phyloP scores from a whole-genome alignment of 2,329 filamentous ascomycete species.

The Nemania sp. region DNA sequence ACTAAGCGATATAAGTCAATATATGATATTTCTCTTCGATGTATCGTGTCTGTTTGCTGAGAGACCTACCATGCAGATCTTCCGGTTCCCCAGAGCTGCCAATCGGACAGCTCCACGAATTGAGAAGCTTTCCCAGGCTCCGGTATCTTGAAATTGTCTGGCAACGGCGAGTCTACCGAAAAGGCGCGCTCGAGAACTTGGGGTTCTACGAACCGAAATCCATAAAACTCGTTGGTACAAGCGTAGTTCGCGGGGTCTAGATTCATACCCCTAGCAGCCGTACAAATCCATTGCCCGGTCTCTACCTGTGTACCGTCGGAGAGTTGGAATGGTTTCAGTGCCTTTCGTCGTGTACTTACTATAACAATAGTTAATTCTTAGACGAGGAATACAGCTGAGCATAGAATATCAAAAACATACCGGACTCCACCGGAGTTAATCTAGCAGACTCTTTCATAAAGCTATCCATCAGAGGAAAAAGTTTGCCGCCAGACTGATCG shows the following conservation, averaged over 20 bases:
- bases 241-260: constrained; percentile 12
- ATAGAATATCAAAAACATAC: constrained; percentile 7
- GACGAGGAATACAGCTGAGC: background rate
- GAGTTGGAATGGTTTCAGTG: constrained; percentile 21
- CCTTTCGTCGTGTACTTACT: constrained; percentile 34
- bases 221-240: constrained; percentile 20
- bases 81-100: constrained; percentile 12
- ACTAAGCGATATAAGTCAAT: background rate
- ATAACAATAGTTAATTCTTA: background rate
- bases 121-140: background rate
- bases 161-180: background rate
- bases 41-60: background rate
- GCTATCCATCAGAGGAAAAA: constrained; percentile 42
- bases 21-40: background rate
- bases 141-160: background rate
- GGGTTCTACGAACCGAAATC: constrained; percentile 30
- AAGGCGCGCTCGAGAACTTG: background rate
- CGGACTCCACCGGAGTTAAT: constrained; percentile 40
- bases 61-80: constrained; percentile 6
- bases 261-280: constrained; percentile 18
- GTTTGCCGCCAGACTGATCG: constrained; percentile 12
- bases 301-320: constrained; percentile 28
- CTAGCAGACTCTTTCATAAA: constrained; percentile 45
- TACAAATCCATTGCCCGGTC: constrained; percentile 28
- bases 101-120: background rate